Conservation (phyloP, 352 stramenopile genomes). For the Phytophthora multivora region DNA sequence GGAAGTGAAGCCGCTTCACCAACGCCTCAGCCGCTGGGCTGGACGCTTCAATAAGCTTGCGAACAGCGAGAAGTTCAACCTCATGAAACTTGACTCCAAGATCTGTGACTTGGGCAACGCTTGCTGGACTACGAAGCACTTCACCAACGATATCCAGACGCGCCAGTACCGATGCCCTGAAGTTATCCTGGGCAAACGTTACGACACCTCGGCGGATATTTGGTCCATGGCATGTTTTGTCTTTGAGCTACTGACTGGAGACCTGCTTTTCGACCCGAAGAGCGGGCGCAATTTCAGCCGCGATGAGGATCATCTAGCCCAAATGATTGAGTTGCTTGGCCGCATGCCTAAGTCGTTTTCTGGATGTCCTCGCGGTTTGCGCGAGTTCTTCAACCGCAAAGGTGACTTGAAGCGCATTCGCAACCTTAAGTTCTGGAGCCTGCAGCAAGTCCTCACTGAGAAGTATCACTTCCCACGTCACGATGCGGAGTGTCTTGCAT, state of each 20-base stretch:
- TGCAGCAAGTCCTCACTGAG: slow-evolving; percentile 96
- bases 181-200: slow-evolving; percentile 96
- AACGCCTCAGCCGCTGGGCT: slow-evolving; percentile 51
- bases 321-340: slow-evolving; percentile 99
- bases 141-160: slow-evolving; percentile 99
- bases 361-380: slow-evolving; percentile 70
- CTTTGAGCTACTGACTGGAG: slow-evolving; percentile 99
- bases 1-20: slow-evolving; percentile 32
- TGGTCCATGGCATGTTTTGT: slow-evolving; percentile 99
- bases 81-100: slow-evolving; percentile 74
- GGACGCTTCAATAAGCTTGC: slow-evolving; percentile 41
- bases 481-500: slow-evolving; percentile 90
- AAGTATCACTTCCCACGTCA: slow-evolving; percentile 94
- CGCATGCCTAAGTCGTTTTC: slow-evolving; percentile 96
- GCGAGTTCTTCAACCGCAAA: slow-evolving; percentile 98
- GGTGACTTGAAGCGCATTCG: slow-evolving; percentile 98
- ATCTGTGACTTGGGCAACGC: slow-evolving; percentile 99
- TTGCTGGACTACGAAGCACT: slow-evolving; percentile 99
- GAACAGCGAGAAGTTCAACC: slow-evolving; percentile 52
- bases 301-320: slow-evolving; percentile 97
- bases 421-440: slow-evolving; percentile 97
- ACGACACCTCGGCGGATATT: slow-evolving; percentile 99
- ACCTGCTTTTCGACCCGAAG: slow-evolving; percentile 99
- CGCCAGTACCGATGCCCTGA: slow-evolving; percentile 99
- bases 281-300: slow-evolving; percentile 83